Evolutionary conservation across 306 rosid genomes (phyloP), one percentile per base, ranked within the genome.

Genomic region (Fagus crenata): DNA sequence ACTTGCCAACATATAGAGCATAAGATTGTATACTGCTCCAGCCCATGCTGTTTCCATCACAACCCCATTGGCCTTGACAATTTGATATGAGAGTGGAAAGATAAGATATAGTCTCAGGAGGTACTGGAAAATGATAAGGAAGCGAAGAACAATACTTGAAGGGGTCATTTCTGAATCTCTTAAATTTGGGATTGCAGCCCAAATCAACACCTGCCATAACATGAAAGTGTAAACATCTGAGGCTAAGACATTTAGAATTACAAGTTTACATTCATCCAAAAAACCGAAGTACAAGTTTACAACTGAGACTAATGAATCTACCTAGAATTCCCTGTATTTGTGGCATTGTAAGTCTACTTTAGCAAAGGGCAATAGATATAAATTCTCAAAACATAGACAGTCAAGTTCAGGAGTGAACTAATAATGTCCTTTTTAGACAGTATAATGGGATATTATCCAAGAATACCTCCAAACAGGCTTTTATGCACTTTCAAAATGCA

Each of bases 21-120:
- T 86, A 71, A 89, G 80, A 78, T 89, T 82, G 77, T 84, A 89
- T 58, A 87, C 90, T 67, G 90, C 92, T 12, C 92, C 92, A 31
- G 89, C 90, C 92, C 92, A 89, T 36, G 92, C 89, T 51, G 87
- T 89, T 71, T 86, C 89, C 90, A 87, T 86, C 83, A 88, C 73
- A 7, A 88, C 84, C 32, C 95, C 92, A 33, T 80, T 88, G 22
- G 89, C 83, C 71, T 86, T 83, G 64, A 71, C 33, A 61, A 90
- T 90, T 76, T 86, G 81, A 40, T 83, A 81, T 37, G 90, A 85
- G 12, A 90, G 76, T 33, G 90, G 95, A 75, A 83, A 83, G 74
- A 85, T 86, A 61, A 83, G 87, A 78, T 85, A 90, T 31, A 90
- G 18, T 82, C 95, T 88, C 81, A 83, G 64, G 0, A 90, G 43